A percentile compares a stretch with the other conserved stretches of the same genome.
Evolutionary conservation across 129 eudicot species (phyloP).

Genomic region (Chrysanthemum makinoi): DNA sequence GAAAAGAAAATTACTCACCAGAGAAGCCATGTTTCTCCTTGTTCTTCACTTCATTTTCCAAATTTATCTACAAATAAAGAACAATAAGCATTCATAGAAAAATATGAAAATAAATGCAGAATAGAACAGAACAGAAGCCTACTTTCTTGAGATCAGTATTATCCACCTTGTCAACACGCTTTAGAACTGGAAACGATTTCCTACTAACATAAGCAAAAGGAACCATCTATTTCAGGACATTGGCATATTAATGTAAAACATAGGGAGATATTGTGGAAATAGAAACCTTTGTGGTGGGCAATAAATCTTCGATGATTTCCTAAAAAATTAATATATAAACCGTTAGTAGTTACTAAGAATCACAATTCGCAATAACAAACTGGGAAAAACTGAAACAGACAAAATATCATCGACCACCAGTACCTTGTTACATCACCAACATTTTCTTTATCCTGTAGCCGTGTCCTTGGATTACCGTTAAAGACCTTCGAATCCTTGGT

Average conservation of each 20-base stretch:
- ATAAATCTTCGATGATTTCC: constrained; percentile 41
- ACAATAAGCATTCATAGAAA: constrained; percentile 10
- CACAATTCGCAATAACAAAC: background rate
- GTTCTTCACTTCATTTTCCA: constrained; percentile 34
- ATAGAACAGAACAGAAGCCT: constrained; percentile 10
- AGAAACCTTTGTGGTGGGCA: constrained; percentile 68
- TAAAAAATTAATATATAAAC: constrained; percentile 22
- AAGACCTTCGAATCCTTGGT: constrained; percentile 41
- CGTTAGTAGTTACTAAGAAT: background rate
- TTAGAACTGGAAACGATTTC: constrained; percentile 70
- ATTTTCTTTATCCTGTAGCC: constrained; percentile 37
- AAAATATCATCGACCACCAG: background rate
- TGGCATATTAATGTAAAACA: constrained; percentile 22
- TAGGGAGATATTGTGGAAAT: background rate
- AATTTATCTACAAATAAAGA: constrained; percentile 41
- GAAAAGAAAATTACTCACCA: constrained; percentile 41
- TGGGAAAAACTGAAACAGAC: background rate
- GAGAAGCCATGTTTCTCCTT: constrained; percentile 43
- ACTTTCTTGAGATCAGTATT: constrained; percentile 44
- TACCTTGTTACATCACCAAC: constrained; percentile 41
- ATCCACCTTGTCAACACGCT: constrained; percentile 42
- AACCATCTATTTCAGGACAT: constrained; percentile 13
- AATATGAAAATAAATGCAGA: background rate
- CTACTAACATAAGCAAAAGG: constrained; percentile 34
- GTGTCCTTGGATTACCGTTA: constrained; percentile 36